Evolutionary conservation across 1,284 basidiomycete species (phyloP).

Genomic region (Exsudoporus floridanus): DNA sequence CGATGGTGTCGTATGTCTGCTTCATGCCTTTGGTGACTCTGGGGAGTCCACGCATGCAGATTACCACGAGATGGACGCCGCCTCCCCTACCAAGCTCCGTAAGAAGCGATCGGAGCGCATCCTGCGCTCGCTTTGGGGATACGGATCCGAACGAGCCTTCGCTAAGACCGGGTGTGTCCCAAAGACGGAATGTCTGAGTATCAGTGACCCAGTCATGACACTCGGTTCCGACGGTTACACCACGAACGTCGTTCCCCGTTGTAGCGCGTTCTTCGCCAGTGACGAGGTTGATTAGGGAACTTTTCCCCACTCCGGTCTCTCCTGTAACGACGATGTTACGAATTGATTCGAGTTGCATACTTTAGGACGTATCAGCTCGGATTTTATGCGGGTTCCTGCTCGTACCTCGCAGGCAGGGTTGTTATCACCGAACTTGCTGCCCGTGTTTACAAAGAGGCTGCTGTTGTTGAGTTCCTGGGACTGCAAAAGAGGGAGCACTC

Average conservation of each 20-base stretch:
- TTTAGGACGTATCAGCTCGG: slow-evolving; percentile 14
- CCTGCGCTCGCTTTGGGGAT: slow-evolving; percentile 26
- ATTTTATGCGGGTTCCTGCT: neutral
- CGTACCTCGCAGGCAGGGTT: slow-evolving; percentile 9
- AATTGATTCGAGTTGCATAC: slow-evolving; percentile 13
- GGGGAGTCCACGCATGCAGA: slow-evolving; percentile 34
- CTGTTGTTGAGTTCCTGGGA: neutral
- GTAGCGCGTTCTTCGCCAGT: slow-evolving; percentile 18
- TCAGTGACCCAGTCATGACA: slow-evolving; percentile 25
- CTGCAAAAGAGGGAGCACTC: neutral
- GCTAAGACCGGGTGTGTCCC: slow-evolving; percentile 35
- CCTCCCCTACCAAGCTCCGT: slow-evolving; percentile 21
- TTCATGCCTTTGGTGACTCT: slow-evolving; percentile 31
- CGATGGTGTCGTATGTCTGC: slow-evolving; percentile 31
- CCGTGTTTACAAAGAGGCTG: neutral
- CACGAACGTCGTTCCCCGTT: slow-evolving; percentile 32
- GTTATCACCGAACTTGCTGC: slow-evolving; percentile 9
- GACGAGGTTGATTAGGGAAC: slow-evolving; percentile 35
- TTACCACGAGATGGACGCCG: slow-evolving; percentile 32
- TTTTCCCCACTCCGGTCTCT: slow-evolving; percentile 36
- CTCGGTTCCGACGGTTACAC: slow-evolving; percentile 29
- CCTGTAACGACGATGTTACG: slow-evolving; percentile 34
- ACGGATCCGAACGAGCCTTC: slow-evolving; percentile 33
- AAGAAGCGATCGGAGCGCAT: slow-evolving; percentile 30
- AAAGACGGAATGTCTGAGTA: slow-evolving; percentile 31